Conservation (phyloP, 2,329 filamentous ascomycete species). For the Cyphellophora attinorum region DNA sequence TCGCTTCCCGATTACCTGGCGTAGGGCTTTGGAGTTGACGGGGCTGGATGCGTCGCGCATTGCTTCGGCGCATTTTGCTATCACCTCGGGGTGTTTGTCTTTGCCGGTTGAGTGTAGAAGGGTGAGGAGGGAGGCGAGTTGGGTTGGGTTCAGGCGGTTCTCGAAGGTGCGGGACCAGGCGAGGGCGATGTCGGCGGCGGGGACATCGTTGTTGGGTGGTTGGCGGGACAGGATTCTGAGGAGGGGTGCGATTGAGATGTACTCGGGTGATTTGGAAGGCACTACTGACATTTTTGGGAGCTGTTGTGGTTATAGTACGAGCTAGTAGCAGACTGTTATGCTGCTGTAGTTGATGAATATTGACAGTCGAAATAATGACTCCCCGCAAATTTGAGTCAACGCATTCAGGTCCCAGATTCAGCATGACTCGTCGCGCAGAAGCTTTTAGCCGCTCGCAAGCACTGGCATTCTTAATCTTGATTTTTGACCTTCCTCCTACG, state of each 20-base stretch:
- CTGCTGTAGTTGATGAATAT: no score
- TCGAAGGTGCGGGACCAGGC: slow-evolving; percentile 89
- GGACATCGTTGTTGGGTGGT: slow-evolving; percentile 42
- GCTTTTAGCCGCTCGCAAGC: no score
- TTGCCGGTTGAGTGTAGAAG: slow-evolving; percentile 83
- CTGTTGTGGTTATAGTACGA: no score
- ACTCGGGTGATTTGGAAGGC: no score
- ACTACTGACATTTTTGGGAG: no score
- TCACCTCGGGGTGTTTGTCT: slow-evolving; percentile 74
- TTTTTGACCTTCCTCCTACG: no score
- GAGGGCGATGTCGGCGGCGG: slow-evolving; percentile 74
- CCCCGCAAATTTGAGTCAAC: no score
- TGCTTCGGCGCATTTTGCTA: slow-evolving; percentile 70
- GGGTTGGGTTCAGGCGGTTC: slow-evolving; percentile 76
- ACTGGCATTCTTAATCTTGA: no score
- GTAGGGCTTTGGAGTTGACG: slow-evolving; percentile 57
- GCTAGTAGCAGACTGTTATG: no score
- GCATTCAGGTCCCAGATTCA: no score
- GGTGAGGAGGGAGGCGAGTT: slow-evolving; percentile 78
- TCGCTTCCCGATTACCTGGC: slow-evolving; percentile 41
- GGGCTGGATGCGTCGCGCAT: slow-evolving; percentile 74
- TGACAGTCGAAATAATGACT: no score
- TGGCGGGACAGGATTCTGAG: slow-evolving; percentile 35
- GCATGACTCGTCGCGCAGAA: no score
- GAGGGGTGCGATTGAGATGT: slow-evolving; percentile 37